phyloP scores from a whole-genome alignment of 768 basidiomycete species.

The Thelephora ganbajun region DNA sequence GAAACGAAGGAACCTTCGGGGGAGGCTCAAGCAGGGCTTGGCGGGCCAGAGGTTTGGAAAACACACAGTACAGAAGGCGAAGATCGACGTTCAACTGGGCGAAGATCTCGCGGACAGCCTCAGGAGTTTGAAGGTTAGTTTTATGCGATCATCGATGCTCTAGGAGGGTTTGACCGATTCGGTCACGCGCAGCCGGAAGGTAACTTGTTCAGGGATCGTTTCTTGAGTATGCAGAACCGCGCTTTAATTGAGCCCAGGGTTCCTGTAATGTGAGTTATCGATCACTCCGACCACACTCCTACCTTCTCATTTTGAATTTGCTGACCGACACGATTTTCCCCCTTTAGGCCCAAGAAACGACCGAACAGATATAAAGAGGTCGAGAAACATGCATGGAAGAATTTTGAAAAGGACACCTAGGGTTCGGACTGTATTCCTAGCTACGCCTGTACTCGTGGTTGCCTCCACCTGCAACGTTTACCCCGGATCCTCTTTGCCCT shows the following conservation, averaged over 20 bases:
- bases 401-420: constrained; percentile 29
- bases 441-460: no score
- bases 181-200: constrained; percentile 61
- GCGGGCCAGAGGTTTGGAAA: constrained; percentile 70
- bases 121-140: constrained; percentile 64
- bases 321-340: constrained; percentile 1
- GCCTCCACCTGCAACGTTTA: no score
- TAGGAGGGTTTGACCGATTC: not conserved
- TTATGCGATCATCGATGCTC: not conserved
- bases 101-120: constrained; percentile 83
- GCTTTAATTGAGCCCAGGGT: constrained; percentile 78
- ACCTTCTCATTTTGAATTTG: not conserved
- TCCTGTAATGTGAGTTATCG: constrained; percentile 49
- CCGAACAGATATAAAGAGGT: constrained; percentile 45
- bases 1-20: constrained; percentile 27
- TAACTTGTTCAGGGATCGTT: constrained; percentile 83
- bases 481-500: no score
- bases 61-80: constrained; percentile 53
- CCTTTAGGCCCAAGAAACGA: constrained; percentile 35
- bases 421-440: no score
- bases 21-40: constrained; percentile 46
- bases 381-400: constrained; percentile 72
- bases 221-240: constrained; percentile 76
- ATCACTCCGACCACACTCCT: not conserved
- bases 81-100: constrained; percentile 77